Percentiles rank a stretch among this genome's conserved stretches.
Evolutionary conservation across 2,329 filamentous ascomycete genomes (phyloP).

Genomic region (Hymenoscyphus repandus): DNA sequence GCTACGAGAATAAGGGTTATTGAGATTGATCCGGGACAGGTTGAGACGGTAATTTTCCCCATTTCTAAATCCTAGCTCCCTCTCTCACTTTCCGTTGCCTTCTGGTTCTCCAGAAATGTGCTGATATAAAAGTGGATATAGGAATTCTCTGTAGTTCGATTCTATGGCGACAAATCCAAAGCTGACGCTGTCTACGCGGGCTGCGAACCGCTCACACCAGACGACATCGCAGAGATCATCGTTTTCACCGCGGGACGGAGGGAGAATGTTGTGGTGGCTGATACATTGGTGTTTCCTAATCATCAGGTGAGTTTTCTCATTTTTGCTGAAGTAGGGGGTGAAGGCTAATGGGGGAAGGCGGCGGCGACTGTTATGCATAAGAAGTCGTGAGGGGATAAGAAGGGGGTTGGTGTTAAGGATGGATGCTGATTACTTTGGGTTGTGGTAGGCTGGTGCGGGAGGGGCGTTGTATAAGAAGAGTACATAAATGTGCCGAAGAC

Average conservation of each 20-base stretch:
- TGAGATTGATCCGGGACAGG: slow-evolving; percentile 85
- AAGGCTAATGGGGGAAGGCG: slow-evolving; percentile 28
- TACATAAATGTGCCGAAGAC: too few relatives aligned
- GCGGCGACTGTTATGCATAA: slow-evolving; percentile 41
- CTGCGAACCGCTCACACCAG: slow-evolving; percentile 76
- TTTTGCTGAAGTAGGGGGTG: slow-evolving; percentile 17
- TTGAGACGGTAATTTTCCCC: slow-evolving; percentile 85
- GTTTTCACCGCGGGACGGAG: slow-evolving; percentile 79
- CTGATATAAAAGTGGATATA: slow-evolving; percentile 27
- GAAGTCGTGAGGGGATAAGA: slow-evolving; percentile 26
- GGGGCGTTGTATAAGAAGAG: slow-evolving; percentile 28
- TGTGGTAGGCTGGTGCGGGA: slow-evolving; percentile 31
- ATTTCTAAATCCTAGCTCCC: slow-evolving; percentile 23
- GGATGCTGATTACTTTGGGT: slow-evolving; percentile 8
- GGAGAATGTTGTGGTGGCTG: slow-evolving; percentile 87
- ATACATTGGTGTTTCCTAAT: slow-evolving; percentile 80
- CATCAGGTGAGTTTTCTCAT: slow-evolving; percentile 63
- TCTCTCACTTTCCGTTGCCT: not conserved
- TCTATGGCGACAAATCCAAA: slow-evolving; percentile 82
- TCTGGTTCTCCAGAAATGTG: not conserved
- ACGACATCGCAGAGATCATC: slow-evolving; percentile 86
- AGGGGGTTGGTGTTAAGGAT: too few relatives aligned
- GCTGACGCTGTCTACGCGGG: slow-evolving; percentile 87
- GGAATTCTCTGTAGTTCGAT: slow-evolving; percentile 86
- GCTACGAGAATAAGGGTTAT: slow-evolving; percentile 77